These are phyloP conservation scores for Ophiosphaerella herpotricha DNA, from an alignment of 2,329 filamentous ascomycete species.

Conservation along the genomic window DNA sequence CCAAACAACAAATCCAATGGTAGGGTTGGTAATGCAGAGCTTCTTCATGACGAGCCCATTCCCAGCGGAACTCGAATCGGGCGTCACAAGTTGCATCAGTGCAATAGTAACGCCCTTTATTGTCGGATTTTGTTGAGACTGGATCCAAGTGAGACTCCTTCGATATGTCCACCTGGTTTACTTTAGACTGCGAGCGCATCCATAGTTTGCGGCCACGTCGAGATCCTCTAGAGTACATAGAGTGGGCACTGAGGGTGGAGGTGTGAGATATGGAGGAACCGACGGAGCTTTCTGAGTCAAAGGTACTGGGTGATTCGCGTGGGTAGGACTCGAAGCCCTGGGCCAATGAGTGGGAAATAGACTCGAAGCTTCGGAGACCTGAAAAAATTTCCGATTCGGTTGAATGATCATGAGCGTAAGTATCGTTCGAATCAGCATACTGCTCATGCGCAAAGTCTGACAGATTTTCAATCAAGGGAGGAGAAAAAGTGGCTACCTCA, in stretches of 20 bases:
- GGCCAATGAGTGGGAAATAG: neutral
- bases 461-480: no score
- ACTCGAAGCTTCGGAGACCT: no score
- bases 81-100: neutral
- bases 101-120: neutral
- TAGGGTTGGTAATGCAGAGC: constrained; percentile 1
- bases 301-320: neutral
- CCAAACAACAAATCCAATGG: constrained; percentile 2
- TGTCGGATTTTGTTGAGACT: no score
- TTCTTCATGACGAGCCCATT: constrained; percentile 2
- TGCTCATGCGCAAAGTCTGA: no score
- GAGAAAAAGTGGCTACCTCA: no score
- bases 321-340: neutral
- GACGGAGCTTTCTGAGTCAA: neutral
- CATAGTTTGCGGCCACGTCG: neutral
- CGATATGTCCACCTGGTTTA: neutral
- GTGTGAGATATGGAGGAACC: neutral
- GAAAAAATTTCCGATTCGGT: no score
- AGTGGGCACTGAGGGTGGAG: neutral
- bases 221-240: neutral
- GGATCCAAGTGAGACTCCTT: neutral
- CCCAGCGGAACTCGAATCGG: neutral
- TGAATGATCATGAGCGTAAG: no score
- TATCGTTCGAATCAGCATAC: no score
- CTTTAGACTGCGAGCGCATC: neutral